Percentiles rank a stretch among this genome's conserved stretches.
These are phyloP conservation scores for Colletotrichum liaoningense DNA, from an alignment of 2,329 filamentous ascomycete genomes.

Conservation along the genomic window DNA sequence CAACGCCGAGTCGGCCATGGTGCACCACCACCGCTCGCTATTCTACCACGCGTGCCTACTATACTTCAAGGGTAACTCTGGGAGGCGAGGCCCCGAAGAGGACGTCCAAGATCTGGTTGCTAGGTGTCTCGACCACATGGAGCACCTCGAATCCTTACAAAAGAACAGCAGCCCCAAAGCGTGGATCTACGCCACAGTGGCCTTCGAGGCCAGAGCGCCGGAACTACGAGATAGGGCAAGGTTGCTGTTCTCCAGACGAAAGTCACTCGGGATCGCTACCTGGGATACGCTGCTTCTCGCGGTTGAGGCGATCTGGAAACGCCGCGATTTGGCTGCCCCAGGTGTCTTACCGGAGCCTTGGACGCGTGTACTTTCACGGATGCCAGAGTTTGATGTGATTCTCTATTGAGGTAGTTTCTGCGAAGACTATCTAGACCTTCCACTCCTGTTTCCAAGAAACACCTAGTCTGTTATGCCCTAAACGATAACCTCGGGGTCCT, in stretches of 20 bases:
- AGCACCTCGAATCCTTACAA: constrained; percentile 3
- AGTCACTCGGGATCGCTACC: not conserved
- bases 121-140: constrained; percentile 9
- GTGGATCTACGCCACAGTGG: constrained; percentile 4
- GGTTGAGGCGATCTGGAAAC: not conserved
- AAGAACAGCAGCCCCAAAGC: constrained; percentile 1
- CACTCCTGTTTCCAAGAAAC: not conserved
- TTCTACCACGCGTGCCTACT: constrained; percentile 18
- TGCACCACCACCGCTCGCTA: constrained; percentile 7
- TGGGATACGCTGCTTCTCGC: not conserved
- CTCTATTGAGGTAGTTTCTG: not conserved
- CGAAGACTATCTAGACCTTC: not conserved
- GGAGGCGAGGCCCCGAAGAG: constrained; percentile 2
- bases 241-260: not conserved
- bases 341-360: not conserved
- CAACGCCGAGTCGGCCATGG: not conserved
- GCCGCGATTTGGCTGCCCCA: not conserved
- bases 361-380: not conserved
- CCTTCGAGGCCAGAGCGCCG: not conserved
- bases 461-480: not conserved
- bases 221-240: not conserved
- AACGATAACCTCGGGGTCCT: not conserved
- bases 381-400: not conserved
- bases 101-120: not conserved
- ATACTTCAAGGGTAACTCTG: constrained; percentile 19